Percentiles rank a stretch among this genome's conserved stretches.
These are phyloP conservation scores for Pythium scleroteichum DNA, from an alignment of 352 stramenopile genomes.

Conservation along the genomic window DNA sequence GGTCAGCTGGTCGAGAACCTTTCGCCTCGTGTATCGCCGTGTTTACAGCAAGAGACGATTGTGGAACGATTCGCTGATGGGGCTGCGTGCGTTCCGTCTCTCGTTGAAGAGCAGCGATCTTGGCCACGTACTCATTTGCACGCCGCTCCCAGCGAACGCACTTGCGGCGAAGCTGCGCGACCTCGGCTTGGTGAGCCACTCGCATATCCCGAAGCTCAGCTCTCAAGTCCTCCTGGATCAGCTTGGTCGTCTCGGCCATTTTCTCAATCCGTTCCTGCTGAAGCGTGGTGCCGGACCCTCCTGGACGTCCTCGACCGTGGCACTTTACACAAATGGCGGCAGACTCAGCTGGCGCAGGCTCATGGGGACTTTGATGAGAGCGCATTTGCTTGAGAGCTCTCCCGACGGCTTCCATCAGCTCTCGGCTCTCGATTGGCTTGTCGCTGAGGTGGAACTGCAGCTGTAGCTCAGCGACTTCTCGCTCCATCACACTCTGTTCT, in stretches of 20 bases:
- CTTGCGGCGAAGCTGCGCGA: slow-evolving; percentile 23
- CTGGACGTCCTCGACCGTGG: no score
- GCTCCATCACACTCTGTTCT: slow-evolving; percentile 44
- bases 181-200: slow-evolving; percentile 20
- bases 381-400: slow-evolving; percentile 50
- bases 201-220: slow-evolving; percentile 29
- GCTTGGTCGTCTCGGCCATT: slow-evolving; percentile 25
- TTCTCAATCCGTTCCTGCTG: slow-evolving; percentile 24
- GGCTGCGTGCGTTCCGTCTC: background rate
- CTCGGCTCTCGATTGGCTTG: slow-evolving; percentile 35
- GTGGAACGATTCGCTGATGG: background rate
- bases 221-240: slow-evolving; percentile 31
- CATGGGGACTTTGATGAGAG: background rate
- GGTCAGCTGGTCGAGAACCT: no score
- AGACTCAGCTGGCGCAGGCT: no score
- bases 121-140: slow-evolving; percentile 26
- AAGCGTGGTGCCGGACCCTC: background rate
- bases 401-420: slow-evolving; percentile 49
- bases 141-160: slow-evolving; percentile 23
- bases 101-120: slow-evolving; percentile 29
- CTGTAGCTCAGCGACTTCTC: slow-evolving; percentile 53
- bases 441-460: slow-evolving; percentile 53
- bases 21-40: no score
- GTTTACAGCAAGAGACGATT: no score
- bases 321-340: no score